Base-by-base conservation (phyloP, 2,329 filamentous ascomycete genomes). In the Fusarium proliferatum region DNA sequence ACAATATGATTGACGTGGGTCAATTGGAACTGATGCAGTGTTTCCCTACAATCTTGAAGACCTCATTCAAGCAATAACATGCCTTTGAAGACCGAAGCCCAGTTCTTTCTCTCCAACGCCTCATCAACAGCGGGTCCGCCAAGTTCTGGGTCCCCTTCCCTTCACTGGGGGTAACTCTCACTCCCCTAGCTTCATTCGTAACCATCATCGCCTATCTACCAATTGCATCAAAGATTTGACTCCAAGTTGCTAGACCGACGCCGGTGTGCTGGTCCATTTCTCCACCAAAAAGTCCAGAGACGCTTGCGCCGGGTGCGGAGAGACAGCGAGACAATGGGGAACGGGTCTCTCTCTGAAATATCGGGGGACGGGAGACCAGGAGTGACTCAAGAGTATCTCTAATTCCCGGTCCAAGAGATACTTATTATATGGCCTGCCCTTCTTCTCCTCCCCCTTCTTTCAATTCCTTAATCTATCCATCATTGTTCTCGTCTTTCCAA, bases 371-470 rank as follows among this genome's bases (percentile, higher is more conserved):
- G 72, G 72, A 69, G 42, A 60, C 58, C 65, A 64, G 63, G 55
- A 74, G 72, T 72, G 64, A 72, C 64, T 75, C 68, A 66, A 67
- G 38, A 52, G 41, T 33, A 46, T 53, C 30, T 63, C 57, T 39
- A 52, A 60, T 71, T 77, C 76, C 76, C 72, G 76, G 60, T 36
- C 67, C 53, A 43, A 46, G 36, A 64, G 52, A 67, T 77, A 77
- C 76, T 78, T 77, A 77, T 74, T 76, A 70, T 70, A 64, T 55
- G 61, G 63, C 64, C 71, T 64, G 38, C 64, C 72, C 76, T 61
- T 63, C 30, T 33, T 11, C 48, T 34, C 30, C 48, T 34, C 30
- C 46, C 56, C 26, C 36, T 58, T 23, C 34, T 64, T 26, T 38
- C 28, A 42, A 61, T 41, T 43, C 33, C 57, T 38, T 36, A 55